A percentile compares a stretch with the other conserved stretches of the same genome.
Evolutionary conservation across 208 protist genomes (phyloP).

Genomic region (Leptomonas seymouri): DNA sequence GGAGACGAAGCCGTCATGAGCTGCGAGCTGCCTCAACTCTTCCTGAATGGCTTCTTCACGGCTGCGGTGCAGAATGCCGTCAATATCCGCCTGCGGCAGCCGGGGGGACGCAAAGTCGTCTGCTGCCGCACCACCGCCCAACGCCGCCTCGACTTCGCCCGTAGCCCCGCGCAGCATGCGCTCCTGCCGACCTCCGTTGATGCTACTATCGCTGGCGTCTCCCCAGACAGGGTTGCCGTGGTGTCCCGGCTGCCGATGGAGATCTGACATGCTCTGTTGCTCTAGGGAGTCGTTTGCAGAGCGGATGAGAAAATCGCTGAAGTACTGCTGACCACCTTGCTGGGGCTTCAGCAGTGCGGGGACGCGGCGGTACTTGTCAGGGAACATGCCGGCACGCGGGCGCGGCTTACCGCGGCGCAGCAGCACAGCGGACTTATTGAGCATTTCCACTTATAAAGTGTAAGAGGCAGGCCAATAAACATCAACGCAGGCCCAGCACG

Average conservation of each 20-base stretch:
- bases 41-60: conserved; percentile 42
- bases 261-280: conserved; percentile 26
- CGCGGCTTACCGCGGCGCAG: conserved; percentile 87
- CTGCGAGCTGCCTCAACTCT: conserved; percentile 63
- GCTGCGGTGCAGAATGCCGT: conserved; percentile 43
- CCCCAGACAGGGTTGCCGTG: conserved; percentile 2
- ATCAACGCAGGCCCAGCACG: no score
- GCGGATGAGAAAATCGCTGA: conserved; percentile 75
- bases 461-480: no score
- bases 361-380: conserved; percentile 85
- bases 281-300: conserved; percentile 62
- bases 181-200: background rate
- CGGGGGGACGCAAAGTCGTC: conserved; percentile 26
- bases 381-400: conserved; percentile 82
- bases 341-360: conserved; percentile 78
- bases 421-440: conserved; percentile 29
- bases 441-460: conserved; percentile 15
- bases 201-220: background rate
- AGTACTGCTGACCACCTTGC: conserved; percentile 89
- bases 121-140: background rate
- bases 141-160: background rate
- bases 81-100: conserved; percentile 73
- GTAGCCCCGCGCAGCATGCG: background rate
- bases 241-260: background rate
- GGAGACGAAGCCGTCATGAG: conserved; percentile 56